Evolutionary conservation across 495 filamentous ascomycete genomes (phyloP).

Genomic region (Daldinia loculata): DNA sequence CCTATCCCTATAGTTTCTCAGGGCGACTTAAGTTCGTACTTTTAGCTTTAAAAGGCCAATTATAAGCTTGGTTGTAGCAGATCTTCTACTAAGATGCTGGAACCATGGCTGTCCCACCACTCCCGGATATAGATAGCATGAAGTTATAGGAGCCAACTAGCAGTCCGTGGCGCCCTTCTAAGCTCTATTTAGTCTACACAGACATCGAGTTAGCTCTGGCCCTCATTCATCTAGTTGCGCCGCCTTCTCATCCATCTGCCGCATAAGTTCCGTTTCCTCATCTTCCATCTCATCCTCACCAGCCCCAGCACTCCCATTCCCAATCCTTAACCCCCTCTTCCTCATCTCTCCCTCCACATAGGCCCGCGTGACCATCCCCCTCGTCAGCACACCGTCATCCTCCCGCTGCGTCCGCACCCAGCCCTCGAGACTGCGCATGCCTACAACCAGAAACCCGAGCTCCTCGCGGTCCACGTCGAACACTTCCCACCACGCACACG

Average conservation of each 20-base stretch:
- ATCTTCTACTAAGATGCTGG: too few relatives aligned
- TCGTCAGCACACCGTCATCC: conserved; percentile 41
- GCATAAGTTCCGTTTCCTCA: conserved; percentile 69
- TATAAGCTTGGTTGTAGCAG: not conserved
- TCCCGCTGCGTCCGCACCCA: conserved; percentile 63
- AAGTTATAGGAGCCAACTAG: not conserved
- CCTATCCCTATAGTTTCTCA: not conserved
- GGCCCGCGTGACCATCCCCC: conserved; percentile 53
- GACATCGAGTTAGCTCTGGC: not conserved
- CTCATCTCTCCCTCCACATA: conserved; percentile 55
- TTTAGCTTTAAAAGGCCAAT: not conserved
- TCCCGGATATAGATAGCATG: not conserved
- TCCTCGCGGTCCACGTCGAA: conserved; percentile 98
- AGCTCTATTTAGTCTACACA: not conserved
- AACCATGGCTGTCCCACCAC: not conserved
- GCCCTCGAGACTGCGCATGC: conserved; percentile 79
- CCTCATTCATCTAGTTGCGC: conserved; percentile 50
- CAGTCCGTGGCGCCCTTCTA: not conserved
- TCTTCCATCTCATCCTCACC: conserved; percentile 59
- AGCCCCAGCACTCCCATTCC: conserved; percentile 45
- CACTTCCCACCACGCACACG: conserved; percentile 93
- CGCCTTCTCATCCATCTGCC: conserved; percentile 63
- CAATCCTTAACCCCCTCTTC: conserved; percentile 51
- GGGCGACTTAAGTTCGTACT: not conserved
- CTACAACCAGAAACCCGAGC: conserved; percentile 91